Conservation (phyloP, 371 early-diverging fungal species). For the Actinomucor elegans region DNA sequence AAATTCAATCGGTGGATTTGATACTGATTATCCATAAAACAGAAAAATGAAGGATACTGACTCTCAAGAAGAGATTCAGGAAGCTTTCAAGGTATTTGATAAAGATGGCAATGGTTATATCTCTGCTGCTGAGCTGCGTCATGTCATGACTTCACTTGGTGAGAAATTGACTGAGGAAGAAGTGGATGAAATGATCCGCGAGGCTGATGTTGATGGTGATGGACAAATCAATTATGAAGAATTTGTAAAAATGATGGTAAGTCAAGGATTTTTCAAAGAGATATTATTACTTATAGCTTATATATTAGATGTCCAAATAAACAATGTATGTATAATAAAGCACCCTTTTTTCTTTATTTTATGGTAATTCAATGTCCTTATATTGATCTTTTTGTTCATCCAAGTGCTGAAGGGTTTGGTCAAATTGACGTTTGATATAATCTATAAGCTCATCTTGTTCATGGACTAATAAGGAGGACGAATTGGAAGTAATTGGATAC, state of each 20-base stretch:
- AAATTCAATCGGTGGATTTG: not conserved
- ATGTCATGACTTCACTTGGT: constrained; percentile 57
- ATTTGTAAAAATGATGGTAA: constrained; percentile 91
- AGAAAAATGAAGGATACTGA: constrained; percentile 54
- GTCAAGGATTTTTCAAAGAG: not conserved
- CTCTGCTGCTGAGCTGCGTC: constrained; percentile 53
- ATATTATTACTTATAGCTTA: not conserved
- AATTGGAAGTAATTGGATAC: constrained; percentile 62
- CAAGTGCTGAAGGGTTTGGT: not conserved
- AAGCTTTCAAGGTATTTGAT: constrained; percentile 62
- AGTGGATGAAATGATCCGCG: constrained; percentile 84
- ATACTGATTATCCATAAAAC: not conserved
- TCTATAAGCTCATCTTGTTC: not conserved
- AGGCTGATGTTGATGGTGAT: constrained; percentile 86
- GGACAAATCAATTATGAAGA: constrained; percentile 91
- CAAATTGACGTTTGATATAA: constrained; percentile 8
- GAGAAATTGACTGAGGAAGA: constrained; percentile 83
- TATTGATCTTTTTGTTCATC: no score
- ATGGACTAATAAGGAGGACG: constrained; percentile 23
- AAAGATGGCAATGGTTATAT: constrained; percentile 57
- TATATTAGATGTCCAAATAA: constrained; percentile 21
- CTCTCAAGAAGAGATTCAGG: constrained; percentile 54
- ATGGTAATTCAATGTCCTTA: no score
- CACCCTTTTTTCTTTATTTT: constrained; percentile 24
- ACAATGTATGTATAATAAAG: not conserved